Evolutionary conservation across 129 eudicot species (phyloP).

Genomic region (Deinandra increscens): DNA sequence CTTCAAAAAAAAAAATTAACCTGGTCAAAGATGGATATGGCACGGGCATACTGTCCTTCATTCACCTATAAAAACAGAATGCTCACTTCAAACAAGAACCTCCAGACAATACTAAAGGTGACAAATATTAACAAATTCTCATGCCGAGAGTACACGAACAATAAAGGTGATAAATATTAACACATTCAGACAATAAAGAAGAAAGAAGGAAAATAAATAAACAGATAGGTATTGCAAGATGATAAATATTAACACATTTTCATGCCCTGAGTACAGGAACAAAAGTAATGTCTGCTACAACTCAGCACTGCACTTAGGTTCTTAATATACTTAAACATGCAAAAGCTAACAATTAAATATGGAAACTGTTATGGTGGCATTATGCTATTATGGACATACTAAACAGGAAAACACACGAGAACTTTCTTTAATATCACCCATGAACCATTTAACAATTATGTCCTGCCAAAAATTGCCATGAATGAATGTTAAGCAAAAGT

Average conservation of each 20-base stretch:
- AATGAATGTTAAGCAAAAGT: slow-evolving; percentile 11
- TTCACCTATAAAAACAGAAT: slow-evolving; percentile 63
- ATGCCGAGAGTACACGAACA: no score
- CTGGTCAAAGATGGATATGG: slow-evolving; percentile 94
- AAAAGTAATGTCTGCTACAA: not conserved
- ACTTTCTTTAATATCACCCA: not conserved
- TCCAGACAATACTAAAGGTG: slow-evolving; percentile 4
- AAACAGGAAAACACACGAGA: not conserved
- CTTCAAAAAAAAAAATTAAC: slow-evolving; percentile 40
- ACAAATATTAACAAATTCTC: no score
- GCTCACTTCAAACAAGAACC: slow-evolving; percentile 14
- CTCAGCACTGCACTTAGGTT: slow-evolving; percentile 18
- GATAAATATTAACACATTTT: slow-evolving; percentile 1
- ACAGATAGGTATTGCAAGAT: slow-evolving; percentile 5
- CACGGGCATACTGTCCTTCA: slow-evolving; percentile 90
- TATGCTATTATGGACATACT: not conserved
- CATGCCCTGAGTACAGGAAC: slow-evolving; percentile 6
- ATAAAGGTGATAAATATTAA: no score
- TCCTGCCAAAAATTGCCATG: slow-evolving; percentile 16
- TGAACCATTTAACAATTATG: slow-evolving; percentile 12
- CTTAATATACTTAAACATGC: slow-evolving; percentile 9
- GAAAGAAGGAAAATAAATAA: not conserved
- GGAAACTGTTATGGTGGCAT: not conserved
- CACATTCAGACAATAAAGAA: slow-evolving; percentile 6
- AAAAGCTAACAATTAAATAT: not conserved